These are phyloP conservation scores for Fraxinus nigra DNA, from an alignment of 305 asterid genomes.

Conservation along the genomic window DNA sequence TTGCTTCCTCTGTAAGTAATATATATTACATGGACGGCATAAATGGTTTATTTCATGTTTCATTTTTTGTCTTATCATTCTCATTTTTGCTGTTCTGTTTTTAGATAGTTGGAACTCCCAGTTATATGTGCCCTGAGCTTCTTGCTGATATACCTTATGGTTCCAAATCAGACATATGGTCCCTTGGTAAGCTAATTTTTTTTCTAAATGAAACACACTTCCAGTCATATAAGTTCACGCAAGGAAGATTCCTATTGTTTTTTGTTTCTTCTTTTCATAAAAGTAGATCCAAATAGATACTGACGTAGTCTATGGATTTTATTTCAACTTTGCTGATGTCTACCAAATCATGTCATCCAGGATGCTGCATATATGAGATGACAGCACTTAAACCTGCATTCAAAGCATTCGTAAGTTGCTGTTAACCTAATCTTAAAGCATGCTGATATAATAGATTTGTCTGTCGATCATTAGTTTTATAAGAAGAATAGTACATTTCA, in stretches of 20 bases:
- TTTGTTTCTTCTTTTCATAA: background rate
- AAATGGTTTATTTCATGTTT: slow-evolving; percentile 2
- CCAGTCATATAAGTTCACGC: slow-evolving; percentile 10
- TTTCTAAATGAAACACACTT: slow-evolving; percentile 4
- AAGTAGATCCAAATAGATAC: slow-evolving; percentile 8
- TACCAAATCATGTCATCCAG: slow-evolving; percentile 40
- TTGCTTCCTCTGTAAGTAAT: slow-evolving; percentile 78
- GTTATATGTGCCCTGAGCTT: slow-evolving; percentile 98
- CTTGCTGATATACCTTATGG: slow-evolving; percentile 98
- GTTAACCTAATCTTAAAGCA: slow-evolving; percentile 13
- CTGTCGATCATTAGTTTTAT: slow-evolving; percentile 3
- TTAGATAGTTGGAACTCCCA: slow-evolving; percentile 96
- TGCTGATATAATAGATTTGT: slow-evolving; percentile 13
- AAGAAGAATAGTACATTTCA: background rate
- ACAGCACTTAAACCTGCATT: slow-evolving; percentile 86
- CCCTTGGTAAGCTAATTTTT: slow-evolving; percentile 61
- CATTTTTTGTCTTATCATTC: slow-evolving; percentile 10
- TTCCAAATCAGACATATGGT: slow-evolving; percentile 97
- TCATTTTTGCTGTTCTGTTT: slow-evolving; percentile 20
- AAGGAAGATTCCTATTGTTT: slow-evolving; percentile 1
- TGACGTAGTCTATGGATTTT: background rate
- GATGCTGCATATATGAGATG: slow-evolving; percentile 96
- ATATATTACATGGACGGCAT: slow-evolving; percentile 5
- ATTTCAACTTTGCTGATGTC: slow-evolving; percentile 18
- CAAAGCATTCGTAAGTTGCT: slow-evolving; percentile 90